A percentile compares a stretch with the other conserved stretches of the same genome.
Evolutionary conservation across 1,284 basidiomycete species (phyloP).

Genomic region (Fomitopsis palustris): DNA sequence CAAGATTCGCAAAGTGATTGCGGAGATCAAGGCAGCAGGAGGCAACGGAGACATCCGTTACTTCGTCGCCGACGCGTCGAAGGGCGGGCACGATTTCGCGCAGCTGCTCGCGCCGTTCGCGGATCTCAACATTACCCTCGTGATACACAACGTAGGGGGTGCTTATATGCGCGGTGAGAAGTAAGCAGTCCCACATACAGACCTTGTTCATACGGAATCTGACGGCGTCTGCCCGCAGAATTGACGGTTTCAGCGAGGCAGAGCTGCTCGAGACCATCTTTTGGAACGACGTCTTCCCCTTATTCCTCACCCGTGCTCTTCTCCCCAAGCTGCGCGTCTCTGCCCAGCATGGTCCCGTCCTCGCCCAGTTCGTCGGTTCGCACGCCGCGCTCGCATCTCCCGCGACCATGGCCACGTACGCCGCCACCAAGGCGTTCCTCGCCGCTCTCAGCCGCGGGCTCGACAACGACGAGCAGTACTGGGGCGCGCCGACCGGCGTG

Average conservation of each 20-base stretch:
- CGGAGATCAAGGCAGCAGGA: conserved; percentile 13
- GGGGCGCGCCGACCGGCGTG: conserved; percentile 20
- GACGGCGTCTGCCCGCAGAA: conserved; percentile 5
- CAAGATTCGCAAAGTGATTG: conserved; percentile 21
- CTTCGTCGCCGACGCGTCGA: conserved; percentile 24
- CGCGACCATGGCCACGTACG: conserved; percentile 22
- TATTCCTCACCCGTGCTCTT: conserved; percentile 25
- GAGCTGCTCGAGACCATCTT: conserved; percentile 15
- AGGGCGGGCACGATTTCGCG: conserved; percentile 18
- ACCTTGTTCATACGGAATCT: not conserved
- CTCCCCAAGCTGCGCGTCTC: conserved; percentile 23
- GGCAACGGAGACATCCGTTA: conserved; percentile 16
- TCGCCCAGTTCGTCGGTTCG: conserved; percentile 25
- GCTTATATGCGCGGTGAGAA: conserved; percentile 9
- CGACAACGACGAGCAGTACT: conserved; percentile 23
- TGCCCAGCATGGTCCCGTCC: conserved; percentile 19
- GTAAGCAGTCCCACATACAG: conserved; percentile 3
- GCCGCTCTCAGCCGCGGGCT: conserved; percentile 20
- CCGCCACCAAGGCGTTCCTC: conserved; percentile 23
- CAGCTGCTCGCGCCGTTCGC: conserved; percentile 19
- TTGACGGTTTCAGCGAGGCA: conserved; percentile 20
- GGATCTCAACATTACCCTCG: conserved; percentile 26
- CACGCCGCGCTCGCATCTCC: conserved; percentile 18
- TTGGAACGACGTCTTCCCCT: conserved; percentile 22
- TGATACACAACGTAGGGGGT: conserved; percentile 27